A percentile compares a stretch with the other conserved stretches of the same genome.
These are phyloP conservation scores for Emmonsiellopsis sp. DNA, from an alignment of 2,329 filamentous ascomycete species.

Conservation along the genomic window DNA sequence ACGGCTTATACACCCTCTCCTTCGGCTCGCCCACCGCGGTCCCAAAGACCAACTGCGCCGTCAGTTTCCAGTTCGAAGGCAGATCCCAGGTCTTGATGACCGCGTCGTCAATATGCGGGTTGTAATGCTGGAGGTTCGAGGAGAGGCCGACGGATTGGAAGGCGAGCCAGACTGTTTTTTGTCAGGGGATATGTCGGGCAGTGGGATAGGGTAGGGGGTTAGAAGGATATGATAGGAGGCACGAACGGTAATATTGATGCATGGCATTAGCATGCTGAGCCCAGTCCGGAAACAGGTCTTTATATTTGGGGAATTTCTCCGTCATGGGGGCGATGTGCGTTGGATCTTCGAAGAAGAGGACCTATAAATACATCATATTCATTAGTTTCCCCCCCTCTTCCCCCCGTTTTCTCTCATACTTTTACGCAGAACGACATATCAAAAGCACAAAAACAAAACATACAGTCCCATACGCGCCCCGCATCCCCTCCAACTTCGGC, in stretches of 20 bases:
- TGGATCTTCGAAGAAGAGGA: constrained; percentile 81
- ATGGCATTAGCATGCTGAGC: constrained; percentile 69
- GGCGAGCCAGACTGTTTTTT: constrained; percentile 57
- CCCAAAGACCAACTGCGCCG: constrained; percentile 80
- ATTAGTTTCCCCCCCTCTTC: background rate
- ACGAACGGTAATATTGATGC: constrained; percentile 58
- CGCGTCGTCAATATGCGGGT: constrained; percentile 69
- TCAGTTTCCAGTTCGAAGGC: constrained; percentile 63
- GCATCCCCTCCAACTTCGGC: constrained; percentile 50
- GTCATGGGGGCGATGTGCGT: constrained; percentile 56
- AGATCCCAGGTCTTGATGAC: constrained; percentile 61
- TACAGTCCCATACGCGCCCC: constrained; percentile 66
- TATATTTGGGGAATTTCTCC: constrained; percentile 61
- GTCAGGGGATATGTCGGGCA: background rate
- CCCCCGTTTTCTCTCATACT: background rate
- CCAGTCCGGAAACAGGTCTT: constrained; percentile 72
- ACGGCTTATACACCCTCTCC: constrained; percentile 55
- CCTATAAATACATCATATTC: constrained; percentile 17
- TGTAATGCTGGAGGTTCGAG: constrained; percentile 89
- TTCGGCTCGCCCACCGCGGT: constrained; percentile 41
- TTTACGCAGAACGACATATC: background rate
- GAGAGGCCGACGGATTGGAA: constrained; percentile 77
- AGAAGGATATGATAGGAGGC: background rate
- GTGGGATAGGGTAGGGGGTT: background rate
- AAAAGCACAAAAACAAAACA: constrained; percentile 19